These are phyloP conservation scores for Microcyclospora tardicrescens DNA, from an alignment of 2,329 filamentous ascomycete species.

Conservation along the genomic window DNA sequence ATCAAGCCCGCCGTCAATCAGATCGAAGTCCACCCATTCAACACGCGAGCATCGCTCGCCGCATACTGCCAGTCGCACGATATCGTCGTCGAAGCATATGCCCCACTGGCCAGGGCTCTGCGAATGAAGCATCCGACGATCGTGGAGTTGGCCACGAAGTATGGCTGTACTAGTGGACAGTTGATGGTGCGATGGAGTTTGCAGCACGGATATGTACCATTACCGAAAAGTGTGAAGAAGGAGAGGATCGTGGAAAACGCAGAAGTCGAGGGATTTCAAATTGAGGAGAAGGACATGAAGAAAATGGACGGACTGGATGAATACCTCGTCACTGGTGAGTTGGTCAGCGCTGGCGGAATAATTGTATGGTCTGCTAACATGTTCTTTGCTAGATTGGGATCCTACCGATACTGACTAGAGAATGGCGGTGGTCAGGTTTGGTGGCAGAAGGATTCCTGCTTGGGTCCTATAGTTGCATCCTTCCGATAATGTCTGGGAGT, in stretches of 20 bases:
- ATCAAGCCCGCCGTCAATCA: constrained; percentile 62
- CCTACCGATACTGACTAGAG: constrained; percentile 17
- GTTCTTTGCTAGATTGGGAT: constrained; percentile 20
- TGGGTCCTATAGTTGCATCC: too few species aligned
- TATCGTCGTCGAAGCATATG: constrained; percentile 68
- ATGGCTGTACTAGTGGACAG: constrained; percentile 58
- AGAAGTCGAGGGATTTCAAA: constrained; percentile 46
- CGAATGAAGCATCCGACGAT: constrained; percentile 57
- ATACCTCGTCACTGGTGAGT: constrained; percentile 58
- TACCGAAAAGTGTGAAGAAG: constrained; percentile 58
- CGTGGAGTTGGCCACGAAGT: constrained; percentile 49
- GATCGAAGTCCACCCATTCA: constrained; percentile 73
- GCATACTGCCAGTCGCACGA: constrained; percentile 51
- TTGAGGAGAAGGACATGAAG: constrained; percentile 50
- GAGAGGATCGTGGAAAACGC: constrained; percentile 54
- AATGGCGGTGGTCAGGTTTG: constrained; percentile 1
- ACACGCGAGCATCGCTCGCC: constrained; percentile 55
- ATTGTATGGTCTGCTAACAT: not conserved
- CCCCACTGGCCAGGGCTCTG: constrained; percentile 58
- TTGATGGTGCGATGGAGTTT: constrained; percentile 66
- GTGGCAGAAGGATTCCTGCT: constrained; percentile 1
- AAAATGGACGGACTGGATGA: constrained; percentile 55
- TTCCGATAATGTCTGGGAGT: too few species aligned
- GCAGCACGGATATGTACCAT: constrained; percentile 58
- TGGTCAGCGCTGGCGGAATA: not conserved